Base-by-base conservation (phyloP, 176 grass and related monocot genomes). In the Carex littledalei region DNA sequence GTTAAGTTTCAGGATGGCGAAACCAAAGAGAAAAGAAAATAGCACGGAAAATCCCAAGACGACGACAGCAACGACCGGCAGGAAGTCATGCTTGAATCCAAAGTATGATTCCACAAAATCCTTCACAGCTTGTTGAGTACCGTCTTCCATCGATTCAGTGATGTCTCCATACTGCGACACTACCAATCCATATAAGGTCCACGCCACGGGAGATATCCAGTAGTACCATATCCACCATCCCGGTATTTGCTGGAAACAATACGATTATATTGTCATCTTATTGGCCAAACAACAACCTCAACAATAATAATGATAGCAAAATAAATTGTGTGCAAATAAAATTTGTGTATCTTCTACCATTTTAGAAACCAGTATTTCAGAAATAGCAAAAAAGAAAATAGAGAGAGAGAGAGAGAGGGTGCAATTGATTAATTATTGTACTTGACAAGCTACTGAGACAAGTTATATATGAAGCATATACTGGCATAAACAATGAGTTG, bases 191-290 rank as follows among this genome's bases (percentile, higher is more conserved):
- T 81, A 61, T 11, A 81, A 62, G 16, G 79, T 81, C 79, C 79
- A 81, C 12, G 79, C 79, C 15, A 81, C 17, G 12, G 79, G 82
- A n/a, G 35, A 84, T 29, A 71, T n/a, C 82, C 82, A 84, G 63
- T 71, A 69, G 64, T 84, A 84, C 82, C 82, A 84, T 70, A 50
- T 70, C 82, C 63, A 84, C 82, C 82, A 84, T 31, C 41, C 82
- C 16, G 82, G 63, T 56, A 84, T 84, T 50, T 29, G 66, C 63
- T 84, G 84, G 18, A 89, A 55, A 86, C 18, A 60, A n/a, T 54
- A 34, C 4, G 9, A 45, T 9, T 64, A 18, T 62, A 45, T 63
- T 62, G 54, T 83, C 53, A 83, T 66, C 39, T 65, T 15, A 82
- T 66, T 49, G 16, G 63, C 60, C 49, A 82, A 81, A 63, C 14